phyloP scores from a whole-genome alignment of 331 rosid genomes.

The Erythrophleum ivorense region DNA sequence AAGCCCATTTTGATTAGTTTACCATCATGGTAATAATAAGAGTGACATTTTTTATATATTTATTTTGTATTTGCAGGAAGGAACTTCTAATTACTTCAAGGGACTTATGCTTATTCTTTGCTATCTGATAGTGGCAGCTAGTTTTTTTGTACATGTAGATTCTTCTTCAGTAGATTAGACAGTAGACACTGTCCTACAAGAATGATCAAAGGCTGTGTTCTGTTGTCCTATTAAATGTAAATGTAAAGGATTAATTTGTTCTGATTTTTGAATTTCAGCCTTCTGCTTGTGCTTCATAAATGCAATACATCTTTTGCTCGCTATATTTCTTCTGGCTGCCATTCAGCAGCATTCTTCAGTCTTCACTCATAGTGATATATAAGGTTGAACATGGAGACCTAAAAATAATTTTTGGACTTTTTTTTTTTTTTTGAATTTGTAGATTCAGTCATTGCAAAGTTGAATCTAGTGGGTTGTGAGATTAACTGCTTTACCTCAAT shows the following conservation, averaged over 20 bases:
- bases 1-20: slow-evolving; percentile 8
- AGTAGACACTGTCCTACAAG: neutral
- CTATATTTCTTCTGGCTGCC: neutral
- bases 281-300: neutral
- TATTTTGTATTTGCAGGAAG: slow-evolving; percentile 63
- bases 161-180: slow-evolving; percentile 31
- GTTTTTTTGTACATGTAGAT: slow-evolving; percentile 83
- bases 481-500: too few species aligned
- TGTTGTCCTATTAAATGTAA: neutral
- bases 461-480: too few species aligned
- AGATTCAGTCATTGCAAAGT: too few species aligned
- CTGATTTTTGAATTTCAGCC: neutral
- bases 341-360: too few species aligned
- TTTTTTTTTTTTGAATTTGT: too few species aligned
- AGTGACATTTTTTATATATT: neutral
- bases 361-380: too few species aligned
- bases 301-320: neutral
- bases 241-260: neutral
- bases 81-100: slow-evolving; percentile 80
- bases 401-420: too few species aligned
- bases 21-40: neutral
- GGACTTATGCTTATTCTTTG: slow-evolving; percentile 85
- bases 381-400: too few species aligned
- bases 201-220: too few species aligned
- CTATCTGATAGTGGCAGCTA: slow-evolving; percentile 83